Evolutionary conservation across 2,329 filamentous ascomycete species (phyloP).

Genomic region (Aureobasidium sp.): DNA sequence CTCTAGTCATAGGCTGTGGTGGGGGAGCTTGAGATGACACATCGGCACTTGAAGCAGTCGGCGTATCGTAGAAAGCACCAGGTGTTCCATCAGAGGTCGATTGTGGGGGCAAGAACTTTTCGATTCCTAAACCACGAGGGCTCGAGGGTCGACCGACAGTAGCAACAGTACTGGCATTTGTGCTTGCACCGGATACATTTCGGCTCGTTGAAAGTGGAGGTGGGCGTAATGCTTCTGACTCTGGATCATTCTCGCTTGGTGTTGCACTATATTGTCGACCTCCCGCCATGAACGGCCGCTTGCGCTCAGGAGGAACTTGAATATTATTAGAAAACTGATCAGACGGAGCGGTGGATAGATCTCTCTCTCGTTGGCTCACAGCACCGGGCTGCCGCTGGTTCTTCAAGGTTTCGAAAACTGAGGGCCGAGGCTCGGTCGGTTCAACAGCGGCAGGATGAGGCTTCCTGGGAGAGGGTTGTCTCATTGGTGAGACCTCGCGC

Average conservation of each 20-base stretch:
- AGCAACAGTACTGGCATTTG: not conserved
- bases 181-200: slow-evolving; percentile 12
- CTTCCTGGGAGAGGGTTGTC: slow-evolving; percentile 3
- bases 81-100: not conserved
- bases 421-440: not conserved
- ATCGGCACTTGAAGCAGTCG: slow-evolving; percentile 13
- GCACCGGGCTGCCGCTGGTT: slow-evolving; percentile 2
- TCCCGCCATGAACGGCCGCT: slow-evolving; percentile 58
- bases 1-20: not conserved
- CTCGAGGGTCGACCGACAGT: slow-evolving; percentile 7
- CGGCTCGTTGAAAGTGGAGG: slow-evolving; percentile 21
- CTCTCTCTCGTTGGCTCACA: slow-evolving; percentile 18
- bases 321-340: not conserved
- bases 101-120: not conserved
- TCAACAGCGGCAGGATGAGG: not conserved
- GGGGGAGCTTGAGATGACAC: not conserved
- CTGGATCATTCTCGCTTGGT: slow-evolving; percentile 1
- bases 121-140: slow-evolving; percentile 7
- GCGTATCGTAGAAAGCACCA: slow-evolving; percentile 16
- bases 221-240: slow-evolving; percentile 23
- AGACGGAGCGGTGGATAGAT: not conserved
- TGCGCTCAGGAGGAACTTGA: slow-evolving; percentile 47
- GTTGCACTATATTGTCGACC: slow-evolving; percentile 21
- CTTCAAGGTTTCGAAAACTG: slow-evolving; percentile 1
- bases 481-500: slow-evolving; percentile 2